Percentiles rank a stretch among this genome's conserved stretches.
phyloP scores from a whole-genome alignment of 495 filamentous ascomycete genomes.

The Friedmanniomyces simplex region DNA sequence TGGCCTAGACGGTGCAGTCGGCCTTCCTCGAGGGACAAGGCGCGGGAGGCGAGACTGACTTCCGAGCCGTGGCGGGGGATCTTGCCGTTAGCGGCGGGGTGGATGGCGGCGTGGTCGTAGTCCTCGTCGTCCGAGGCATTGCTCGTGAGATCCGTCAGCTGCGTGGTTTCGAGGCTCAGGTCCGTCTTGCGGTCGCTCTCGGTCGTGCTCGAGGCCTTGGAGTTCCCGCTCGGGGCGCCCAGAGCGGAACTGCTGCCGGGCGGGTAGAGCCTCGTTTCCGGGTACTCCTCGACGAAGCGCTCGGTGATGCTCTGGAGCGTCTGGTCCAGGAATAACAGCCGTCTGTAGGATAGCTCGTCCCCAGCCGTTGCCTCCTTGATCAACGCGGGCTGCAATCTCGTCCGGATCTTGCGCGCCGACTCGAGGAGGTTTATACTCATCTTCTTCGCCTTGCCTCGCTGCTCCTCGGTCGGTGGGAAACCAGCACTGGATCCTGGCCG shows the following conservation, averaged over 20 bases:
- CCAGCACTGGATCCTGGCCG: constrained; percentile 22
- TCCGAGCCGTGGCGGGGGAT: constrained; percentile 65
- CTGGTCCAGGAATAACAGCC: constrained; percentile 79
- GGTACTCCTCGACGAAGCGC: constrained; percentile 92
- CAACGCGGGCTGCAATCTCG: constrained; percentile 73
- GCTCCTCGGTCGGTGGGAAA: constrained; percentile 30
- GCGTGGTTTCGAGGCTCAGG: constrained; percentile 16
- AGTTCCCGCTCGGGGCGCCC: constrained; percentile 1
- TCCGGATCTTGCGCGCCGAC: constrained; percentile 78
- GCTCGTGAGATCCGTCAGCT: constrained; percentile 12
- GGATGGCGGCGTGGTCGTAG: constrained; percentile 1
- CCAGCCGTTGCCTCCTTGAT: constrained; percentile 56
- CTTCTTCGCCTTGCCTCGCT: constrained; percentile 65
- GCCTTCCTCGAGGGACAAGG: constrained; percentile 79
- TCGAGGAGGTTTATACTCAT: constrained; percentile 83
- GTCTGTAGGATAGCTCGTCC: constrained; percentile 63
- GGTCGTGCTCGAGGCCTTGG: constrained; percentile 31
- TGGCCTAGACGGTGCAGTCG: constrained; percentile 77
- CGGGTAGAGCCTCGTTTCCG: constrained; percentile 61
- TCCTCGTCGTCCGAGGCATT: constrained; percentile 23
- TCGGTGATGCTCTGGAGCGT: constrained; percentile 85
- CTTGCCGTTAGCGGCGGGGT: neutral
- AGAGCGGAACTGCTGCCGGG: constrained; percentile 3
- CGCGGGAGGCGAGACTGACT: constrained; percentile 67
- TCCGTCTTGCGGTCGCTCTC: constrained; percentile 31